Conservation (phyloP, 2,329 filamentous ascomycete species). For the Podosphaera fusca region DNA sequence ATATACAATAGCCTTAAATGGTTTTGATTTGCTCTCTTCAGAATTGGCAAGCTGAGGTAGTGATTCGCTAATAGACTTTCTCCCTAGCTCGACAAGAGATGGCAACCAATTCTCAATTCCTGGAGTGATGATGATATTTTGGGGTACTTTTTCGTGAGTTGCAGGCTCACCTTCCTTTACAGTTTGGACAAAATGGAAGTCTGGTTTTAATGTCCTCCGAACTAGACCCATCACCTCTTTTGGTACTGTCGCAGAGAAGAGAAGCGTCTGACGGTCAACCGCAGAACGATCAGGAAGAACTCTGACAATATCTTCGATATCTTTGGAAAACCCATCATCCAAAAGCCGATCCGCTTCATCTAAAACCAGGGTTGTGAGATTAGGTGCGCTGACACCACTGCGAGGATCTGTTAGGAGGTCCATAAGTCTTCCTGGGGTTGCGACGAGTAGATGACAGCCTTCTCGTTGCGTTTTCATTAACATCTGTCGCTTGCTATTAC, state of each 20-base stretch:
- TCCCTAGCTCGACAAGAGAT: constrained; percentile 31
- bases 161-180: constrained; percentile 60
- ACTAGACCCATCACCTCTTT: constrained; percentile 63
- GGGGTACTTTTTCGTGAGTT: constrained; percentile 68
- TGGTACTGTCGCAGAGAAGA: constrained; percentile 89
- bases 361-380: constrained; percentile 75
- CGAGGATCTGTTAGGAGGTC: constrained; percentile 45
- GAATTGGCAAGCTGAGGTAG: constrained; percentile 2
- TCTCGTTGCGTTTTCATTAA: constrained; percentile 22
- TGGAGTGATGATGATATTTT: constrained; percentile 42
- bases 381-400: constrained; percentile 19
- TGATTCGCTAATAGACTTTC: constrained; percentile 17
- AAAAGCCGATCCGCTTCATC: constrained; percentile 98
- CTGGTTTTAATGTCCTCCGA: constrained; percentile 45
- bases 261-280: constrained; percentile 64
- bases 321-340: constrained; percentile 62
- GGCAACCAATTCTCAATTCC: constrained; percentile 62
- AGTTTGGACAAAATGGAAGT: constrained; percentile 78
- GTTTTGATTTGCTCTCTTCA: constrained; percentile 4
- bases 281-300: constrained; percentile 38
- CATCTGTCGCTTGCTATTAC: constrained; percentile 44
- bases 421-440: constrained; percentile 68
- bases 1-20: constrained; percentile 87
- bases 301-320: constrained; percentile 35
- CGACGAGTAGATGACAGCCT: constrained; percentile 78